A percentile compares a stretch with the other conserved stretches of the same genome.
Evolutionary conservation across 2,329 filamentous ascomycete genomes (phyloP).

Genomic region (Daldinia sp.): DNA sequence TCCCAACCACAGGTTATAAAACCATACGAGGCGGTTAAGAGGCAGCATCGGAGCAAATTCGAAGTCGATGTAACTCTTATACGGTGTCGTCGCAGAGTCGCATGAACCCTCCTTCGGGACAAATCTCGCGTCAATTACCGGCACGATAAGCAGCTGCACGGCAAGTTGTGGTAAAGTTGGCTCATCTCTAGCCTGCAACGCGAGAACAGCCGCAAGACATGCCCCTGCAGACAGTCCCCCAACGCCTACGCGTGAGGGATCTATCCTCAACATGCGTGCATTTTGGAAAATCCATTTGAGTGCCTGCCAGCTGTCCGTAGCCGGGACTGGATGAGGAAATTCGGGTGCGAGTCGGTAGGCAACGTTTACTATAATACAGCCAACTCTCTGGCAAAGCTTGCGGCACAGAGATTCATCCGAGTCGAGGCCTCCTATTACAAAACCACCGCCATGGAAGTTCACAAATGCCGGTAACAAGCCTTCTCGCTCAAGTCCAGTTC

Average conservation of each 20-base stretch:
- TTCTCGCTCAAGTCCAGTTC: slow-evolving; percentile 34
- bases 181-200: slow-evolving; percentile 46
- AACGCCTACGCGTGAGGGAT: slow-evolving; percentile 44
- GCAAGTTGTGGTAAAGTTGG: slow-evolving; percentile 48
- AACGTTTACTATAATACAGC: slow-evolving; percentile 62
- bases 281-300: slow-evolving; percentile 56
- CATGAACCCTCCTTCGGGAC: slow-evolving; percentile 51
- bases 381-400: slow-evolving; percentile 59
- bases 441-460: slow-evolving; percentile 64
- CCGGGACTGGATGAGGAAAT: slow-evolving; percentile 60
- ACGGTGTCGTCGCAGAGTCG: slow-evolving; percentile 47
- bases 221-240: slow-evolving; percentile 48
- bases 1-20: slow-evolving; percentile 55
- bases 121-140: slow-evolving; percentile 52
- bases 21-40: slow-evolving; percentile 53
- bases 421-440: slow-evolving; percentile 63
- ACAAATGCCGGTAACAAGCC: slow-evolving; percentile 61
- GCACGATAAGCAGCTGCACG: slow-evolving; percentile 53
- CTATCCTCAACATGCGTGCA: slow-evolving; percentile 48
- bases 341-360: slow-evolving; percentile 66
- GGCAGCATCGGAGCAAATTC: slow-evolving; percentile 54
- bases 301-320: slow-evolving; percentile 63
- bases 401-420: slow-evolving; percentile 63
- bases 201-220: slow-evolving; percentile 47
- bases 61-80: slow-evolving; percentile 51